These are phyloP conservation scores for Erysimum cheiranthoides DNA, from an alignment of 345 rosid species.

Conservation along the genomic window DNA sequence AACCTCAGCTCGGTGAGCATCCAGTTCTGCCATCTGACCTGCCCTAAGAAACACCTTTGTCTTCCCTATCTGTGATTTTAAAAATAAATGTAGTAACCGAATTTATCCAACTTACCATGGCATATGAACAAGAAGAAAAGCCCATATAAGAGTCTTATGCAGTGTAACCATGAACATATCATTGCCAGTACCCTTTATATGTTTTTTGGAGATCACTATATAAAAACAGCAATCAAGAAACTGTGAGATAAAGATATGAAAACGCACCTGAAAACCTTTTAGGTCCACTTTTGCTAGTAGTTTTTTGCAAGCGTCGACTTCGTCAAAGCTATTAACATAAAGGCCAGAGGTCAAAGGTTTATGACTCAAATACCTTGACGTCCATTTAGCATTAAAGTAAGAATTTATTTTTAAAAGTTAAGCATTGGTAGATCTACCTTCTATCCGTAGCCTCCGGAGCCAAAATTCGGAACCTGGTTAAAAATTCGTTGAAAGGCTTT, in stretches of 20 bases:
- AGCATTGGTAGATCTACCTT: slow-evolving; percentile 55
- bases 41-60: slow-evolving; percentile 96
- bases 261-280: slow-evolving; percentile 78
- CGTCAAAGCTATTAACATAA: slow-evolving; percentile 59
- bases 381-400: slow-evolving; percentile 13
- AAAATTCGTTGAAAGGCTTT: slow-evolving; percentile 76
- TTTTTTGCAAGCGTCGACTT: slow-evolving; percentile 78
- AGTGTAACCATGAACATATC: slow-evolving; percentile 25
- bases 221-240: slow-evolving; percentile 11
- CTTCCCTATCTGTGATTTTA: slow-evolving; percentile 73
- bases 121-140: slow-evolving; percentile 23
- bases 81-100: slow-evolving; percentile 14
- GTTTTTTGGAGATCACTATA: slow-evolving; percentile 10
- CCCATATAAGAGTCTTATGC: slow-evolving; percentile 29
- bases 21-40: slow-evolving; percentile 99
- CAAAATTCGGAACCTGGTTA: slow-evolving; percentile 68
- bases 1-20: slow-evolving; percentile 73
- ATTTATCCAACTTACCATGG: slow-evolving; percentile 15
- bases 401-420: slow-evolving; percentile 9
- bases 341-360: slow-evolving; percentile 25
- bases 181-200: slow-evolving; percentile 2
- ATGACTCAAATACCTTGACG: slow-evolving; percentile 10
- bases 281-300: slow-evolving; percentile 78
- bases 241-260: background rate
- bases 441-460: slow-evolving; percentile 61